Evolutionary conservation across 257 asterid species (phyloP).

Genomic region (Ballota nigra): DNA sequence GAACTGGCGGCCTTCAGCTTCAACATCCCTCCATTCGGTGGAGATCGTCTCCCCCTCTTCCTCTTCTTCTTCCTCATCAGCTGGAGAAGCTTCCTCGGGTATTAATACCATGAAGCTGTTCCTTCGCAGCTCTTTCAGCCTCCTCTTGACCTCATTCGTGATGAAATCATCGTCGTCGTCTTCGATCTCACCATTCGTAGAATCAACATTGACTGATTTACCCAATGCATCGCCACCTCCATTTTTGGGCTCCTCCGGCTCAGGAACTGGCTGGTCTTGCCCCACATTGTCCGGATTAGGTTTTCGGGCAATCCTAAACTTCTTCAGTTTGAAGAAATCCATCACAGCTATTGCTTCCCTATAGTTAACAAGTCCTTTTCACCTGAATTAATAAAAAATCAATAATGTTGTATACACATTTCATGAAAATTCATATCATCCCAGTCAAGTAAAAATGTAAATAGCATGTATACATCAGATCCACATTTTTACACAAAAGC

Average conservation of each 20-base stretch:
- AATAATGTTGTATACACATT: no score
- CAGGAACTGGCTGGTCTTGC: conserved; percentile 49
- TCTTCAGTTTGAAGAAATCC: conserved; percentile 78
- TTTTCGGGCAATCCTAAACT: conserved; percentile 59
- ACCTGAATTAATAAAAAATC: neutral
- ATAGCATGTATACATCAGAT: conserved; percentile 22
- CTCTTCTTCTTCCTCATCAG: conserved; percentile 68
- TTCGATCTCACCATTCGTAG: conserved; percentile 53
- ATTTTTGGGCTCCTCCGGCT: conserved; percentile 51
- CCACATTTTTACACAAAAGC: conserved; percentile 15
- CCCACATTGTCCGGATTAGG: conserved; percentile 36
- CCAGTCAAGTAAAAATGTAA: neutral
- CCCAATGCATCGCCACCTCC: conserved; percentile 38
- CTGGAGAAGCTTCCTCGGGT: conserved; percentile 80
- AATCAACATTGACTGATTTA: conserved; percentile 49
- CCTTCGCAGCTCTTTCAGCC: conserved; percentile 82
- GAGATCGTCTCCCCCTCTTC: conserved; percentile 67
- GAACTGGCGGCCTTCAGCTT: conserved; percentile 77
- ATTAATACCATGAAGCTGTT: conserved; percentile 93
- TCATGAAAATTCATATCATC: conserved; percentile 1
- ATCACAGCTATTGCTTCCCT: neutral
- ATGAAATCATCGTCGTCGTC: conserved; percentile 95
- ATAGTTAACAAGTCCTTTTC: neutral
- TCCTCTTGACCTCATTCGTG: conserved; percentile 88
- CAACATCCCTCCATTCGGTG: conserved; percentile 87